These are phyloP conservation scores for Terana coerulea DNA, from an alignment of 768 basidiomycete genomes.

Conservation along the genomic window DNA sequence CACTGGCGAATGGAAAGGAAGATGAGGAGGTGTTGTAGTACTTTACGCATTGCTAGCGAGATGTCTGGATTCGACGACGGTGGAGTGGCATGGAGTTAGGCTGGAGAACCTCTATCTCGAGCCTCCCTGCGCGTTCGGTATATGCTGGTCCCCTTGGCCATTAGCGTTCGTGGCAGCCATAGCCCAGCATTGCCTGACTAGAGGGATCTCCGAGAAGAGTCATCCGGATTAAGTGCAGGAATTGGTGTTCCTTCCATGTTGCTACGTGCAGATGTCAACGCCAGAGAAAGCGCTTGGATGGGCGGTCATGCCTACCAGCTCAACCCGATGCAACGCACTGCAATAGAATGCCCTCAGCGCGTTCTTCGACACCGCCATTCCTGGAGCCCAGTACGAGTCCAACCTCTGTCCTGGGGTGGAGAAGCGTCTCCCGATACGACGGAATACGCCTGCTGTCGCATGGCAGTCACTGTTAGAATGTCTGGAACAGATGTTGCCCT, in stretches of 20 bases:
- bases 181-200: not conserved
- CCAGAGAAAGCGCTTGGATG: not conserved
- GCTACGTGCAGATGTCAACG: not conserved
- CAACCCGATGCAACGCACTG: no score
- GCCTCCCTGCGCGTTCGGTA: not conserved
- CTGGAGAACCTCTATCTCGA: conserved; percentile 1
- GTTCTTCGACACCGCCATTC: no score
- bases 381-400: no score
- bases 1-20: conserved; percentile 33
- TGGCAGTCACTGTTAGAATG: no score
- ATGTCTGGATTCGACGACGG: conserved; percentile 9
- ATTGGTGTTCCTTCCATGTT: conserved; percentile 9
- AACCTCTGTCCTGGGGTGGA: no score
- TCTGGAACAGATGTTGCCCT: no score
- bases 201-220: not conserved
- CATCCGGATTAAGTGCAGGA: conserved; percentile 1
- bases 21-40: conserved; percentile 39
- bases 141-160: not conserved
- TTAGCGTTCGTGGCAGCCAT: not conserved
- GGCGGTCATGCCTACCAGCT: not conserved
- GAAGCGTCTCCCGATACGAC: no score
- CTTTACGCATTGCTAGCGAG: conserved; percentile 33
- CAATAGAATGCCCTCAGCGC: no score
- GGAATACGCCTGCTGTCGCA: no score
- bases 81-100: conserved; percentile 3